phyloP scores from a whole-genome alignment of 108 stramenopile genomes.

The Craspedostauros australis region DNA sequence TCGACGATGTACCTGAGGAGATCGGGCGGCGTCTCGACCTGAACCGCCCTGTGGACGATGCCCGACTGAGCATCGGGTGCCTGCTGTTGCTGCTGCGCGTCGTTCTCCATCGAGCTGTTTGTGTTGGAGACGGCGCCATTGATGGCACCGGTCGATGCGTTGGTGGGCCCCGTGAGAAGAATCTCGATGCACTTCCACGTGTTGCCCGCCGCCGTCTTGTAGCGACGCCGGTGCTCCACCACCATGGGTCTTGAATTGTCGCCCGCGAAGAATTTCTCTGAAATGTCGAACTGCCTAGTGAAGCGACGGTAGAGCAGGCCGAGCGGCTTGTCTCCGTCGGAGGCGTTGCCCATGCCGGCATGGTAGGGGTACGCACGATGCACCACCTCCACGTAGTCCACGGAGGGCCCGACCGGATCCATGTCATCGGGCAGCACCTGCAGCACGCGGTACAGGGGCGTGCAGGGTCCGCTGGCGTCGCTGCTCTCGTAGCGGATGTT shows the following conservation, averaged over 20 bases:
- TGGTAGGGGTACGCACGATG: conserved; percentile 6
- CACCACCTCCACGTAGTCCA: conserved; percentile 34
- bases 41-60: conserved; percentile 74
- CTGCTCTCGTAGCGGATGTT: conserved; percentile 23
- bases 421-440: conserved; percentile 72
- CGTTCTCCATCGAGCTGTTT: background rate
- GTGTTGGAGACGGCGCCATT: background rate
- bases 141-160: no score
- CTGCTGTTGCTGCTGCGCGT: background rate
- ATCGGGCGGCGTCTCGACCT: conserved; percentile 73
- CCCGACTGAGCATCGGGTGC: conserved; percentile 20
- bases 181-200: conserved; percentile 78
- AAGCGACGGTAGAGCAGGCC: conserved; percentile 77
- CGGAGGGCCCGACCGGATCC: conserved; percentile 47
- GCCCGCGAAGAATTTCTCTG: conserved; percentile 82
- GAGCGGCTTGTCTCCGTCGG: conserved; percentile 65
- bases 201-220: conserved; percentile 78
- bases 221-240: conserved; percentile 58
- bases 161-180: conserved; percentile 36
- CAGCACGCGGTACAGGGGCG: conserved; percentile 51
- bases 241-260: conserved; percentile 81
- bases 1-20: conserved; percentile 80
- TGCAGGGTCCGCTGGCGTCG: conserved; percentile 19
- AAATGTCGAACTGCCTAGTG: conserved; percentile 76
- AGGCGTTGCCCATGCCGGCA: conserved; percentile 24